Conservation (phyloP, 108 stramenopile species). For the Pseudonitzschia pungens region DNA sequence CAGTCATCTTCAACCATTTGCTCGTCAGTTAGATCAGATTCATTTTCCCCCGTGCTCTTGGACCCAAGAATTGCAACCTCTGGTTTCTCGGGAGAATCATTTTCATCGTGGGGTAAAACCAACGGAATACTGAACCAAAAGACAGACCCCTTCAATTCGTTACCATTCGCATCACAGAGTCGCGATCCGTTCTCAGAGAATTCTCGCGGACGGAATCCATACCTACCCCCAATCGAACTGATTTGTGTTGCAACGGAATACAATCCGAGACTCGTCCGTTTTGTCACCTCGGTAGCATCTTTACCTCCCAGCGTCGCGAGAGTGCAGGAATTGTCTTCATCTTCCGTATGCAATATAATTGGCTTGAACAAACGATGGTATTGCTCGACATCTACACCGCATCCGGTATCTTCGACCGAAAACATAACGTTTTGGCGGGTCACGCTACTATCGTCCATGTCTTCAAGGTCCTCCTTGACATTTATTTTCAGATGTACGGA, state of each 20-base stretch:
- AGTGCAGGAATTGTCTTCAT: constrained; percentile 36
- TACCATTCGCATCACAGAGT: constrained; percentile 6
- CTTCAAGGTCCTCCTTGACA: constrained; percentile 15
- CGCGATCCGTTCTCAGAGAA: constrained; percentile 8
- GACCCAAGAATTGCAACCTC: not conserved
- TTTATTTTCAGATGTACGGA: constrained; percentile 54
- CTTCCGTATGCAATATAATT: constrained; percentile 41
- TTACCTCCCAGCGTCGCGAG: constrained; percentile 1
- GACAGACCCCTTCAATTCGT: constrained; percentile 40
- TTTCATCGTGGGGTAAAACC: not conserved
- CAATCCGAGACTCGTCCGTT: constrained; percentile 42
- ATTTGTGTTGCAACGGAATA: constrained; percentile 60
- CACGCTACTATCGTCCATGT: constrained; percentile 10
- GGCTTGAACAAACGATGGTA: constrained; percentile 63
- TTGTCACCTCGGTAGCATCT: not conserved
- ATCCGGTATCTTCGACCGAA: constrained; percentile 70
- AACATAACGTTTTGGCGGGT: constrained; percentile 34
- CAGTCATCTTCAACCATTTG: not conserved
- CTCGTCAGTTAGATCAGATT: constrained; percentile 7
- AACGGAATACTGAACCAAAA: constrained; percentile 66
- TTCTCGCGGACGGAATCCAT: constrained; percentile 43
- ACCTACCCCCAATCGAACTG: constrained; percentile 52
- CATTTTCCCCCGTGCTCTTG: constrained; percentile 11
- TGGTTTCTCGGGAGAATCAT: not conserved
- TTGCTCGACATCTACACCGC: constrained; percentile 51